These are phyloP conservation scores for Piper betle DNA, from an alignment of 164 flowering plant species.

Conservation along the genomic window DNA sequence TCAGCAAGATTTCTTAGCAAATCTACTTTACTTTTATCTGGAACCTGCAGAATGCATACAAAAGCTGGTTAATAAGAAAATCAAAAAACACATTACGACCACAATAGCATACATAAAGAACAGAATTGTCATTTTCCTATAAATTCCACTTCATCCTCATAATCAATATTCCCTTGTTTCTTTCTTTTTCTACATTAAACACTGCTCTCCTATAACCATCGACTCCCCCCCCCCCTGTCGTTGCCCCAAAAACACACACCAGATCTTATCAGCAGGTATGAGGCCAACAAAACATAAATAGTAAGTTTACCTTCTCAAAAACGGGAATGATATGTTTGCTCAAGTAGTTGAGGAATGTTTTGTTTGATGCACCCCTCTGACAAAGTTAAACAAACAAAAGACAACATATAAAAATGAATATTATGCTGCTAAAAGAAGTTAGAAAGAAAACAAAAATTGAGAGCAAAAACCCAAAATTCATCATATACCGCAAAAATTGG, in stretches of 20 bases:
- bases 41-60: constrained; percentile 44
- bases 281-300: too few species aligned
- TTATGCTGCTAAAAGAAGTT: background rate
- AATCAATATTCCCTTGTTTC: too few species aligned
- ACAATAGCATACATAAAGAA: too few species aligned
- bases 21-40: constrained; percentile 74
- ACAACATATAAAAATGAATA: background rate
- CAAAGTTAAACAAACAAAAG: background rate
- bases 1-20: constrained; percentile 90
- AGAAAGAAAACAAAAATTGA: background rate
- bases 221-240: too few species aligned
- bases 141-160: too few species aligned
- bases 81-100: background rate
- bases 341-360: constrained; percentile 78
- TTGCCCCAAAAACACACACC: too few species aligned
- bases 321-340: constrained; percentile 82
- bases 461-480: background rate
- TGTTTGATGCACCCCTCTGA: constrained; percentile 91
- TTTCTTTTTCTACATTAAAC: too few species aligned
- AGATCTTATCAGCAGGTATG: too few species aligned
- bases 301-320: constrained; percentile 57
- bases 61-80: background rate
- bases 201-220: too few species aligned
- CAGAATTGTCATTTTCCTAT: too few species aligned
- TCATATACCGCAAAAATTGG: constrained; percentile 70